Evolutionary conservation across 805 yeast species (phyloP).

Genomic region (Metschnikowia kofuensis): DNA sequence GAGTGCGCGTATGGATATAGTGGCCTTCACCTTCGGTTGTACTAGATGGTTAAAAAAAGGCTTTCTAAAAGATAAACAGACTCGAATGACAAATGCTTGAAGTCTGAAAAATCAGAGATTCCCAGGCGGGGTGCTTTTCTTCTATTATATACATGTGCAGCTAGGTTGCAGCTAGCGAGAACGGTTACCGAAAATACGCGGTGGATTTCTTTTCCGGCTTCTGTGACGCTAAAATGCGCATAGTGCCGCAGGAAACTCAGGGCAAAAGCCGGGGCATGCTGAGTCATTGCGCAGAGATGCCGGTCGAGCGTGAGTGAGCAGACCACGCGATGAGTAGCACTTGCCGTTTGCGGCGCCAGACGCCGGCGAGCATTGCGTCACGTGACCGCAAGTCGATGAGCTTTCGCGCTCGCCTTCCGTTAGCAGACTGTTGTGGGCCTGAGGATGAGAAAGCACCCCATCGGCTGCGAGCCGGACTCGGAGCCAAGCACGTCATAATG

Average conservation of each 20-base stretch:
- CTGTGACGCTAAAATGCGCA: conserved; percentile 2
- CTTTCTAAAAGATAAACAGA: too few species aligned
- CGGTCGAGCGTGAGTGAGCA: background rate
- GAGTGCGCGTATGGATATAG: too few species aligned
- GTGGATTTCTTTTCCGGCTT: conserved; percentile 3
- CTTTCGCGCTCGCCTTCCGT: conserved; percentile 1
- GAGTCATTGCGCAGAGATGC: conserved; percentile 6
- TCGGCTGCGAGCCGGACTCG: too few species aligned
- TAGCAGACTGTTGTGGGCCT: background rate
- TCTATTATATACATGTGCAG: conserved; percentile 1
- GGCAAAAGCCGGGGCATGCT: conserved; percentile 8
- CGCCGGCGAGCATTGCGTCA: background rate
- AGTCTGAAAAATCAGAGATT: background rate
- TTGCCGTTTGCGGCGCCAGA: background rate
- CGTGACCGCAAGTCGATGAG: background rate
- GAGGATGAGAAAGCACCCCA: too few species aligned
- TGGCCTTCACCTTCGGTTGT: too few species aligned
- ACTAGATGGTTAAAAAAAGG: background rate
- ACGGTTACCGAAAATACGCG: conserved; percentile 1
- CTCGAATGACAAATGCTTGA: background rate
- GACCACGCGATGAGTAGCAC: background rate
- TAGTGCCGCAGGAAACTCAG: conserved; percentile 4
- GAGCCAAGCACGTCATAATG: too few species aligned
- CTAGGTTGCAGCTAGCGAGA: conserved; percentile 2
- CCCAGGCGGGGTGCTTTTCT: background rate